phyloP scores from a whole-genome alignment of 1,284 basidiomycete species.

The Entoloma clypeatum region DNA sequence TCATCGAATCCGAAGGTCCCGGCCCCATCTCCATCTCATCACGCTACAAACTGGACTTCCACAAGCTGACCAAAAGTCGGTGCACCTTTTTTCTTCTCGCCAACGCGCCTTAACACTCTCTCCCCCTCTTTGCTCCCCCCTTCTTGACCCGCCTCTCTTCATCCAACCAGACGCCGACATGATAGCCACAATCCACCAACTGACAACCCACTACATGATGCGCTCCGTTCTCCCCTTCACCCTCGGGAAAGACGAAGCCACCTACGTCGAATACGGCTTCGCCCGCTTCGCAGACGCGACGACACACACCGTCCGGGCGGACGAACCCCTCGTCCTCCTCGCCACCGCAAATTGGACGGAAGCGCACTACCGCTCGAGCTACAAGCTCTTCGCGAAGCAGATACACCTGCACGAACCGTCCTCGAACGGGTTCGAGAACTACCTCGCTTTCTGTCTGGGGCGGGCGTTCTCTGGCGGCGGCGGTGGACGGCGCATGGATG shows the following conservation, averaged over 20 bases:
- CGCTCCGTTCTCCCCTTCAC: conserved; percentile 29
- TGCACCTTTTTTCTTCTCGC: conserved; percentile 4
- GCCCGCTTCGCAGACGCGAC: conserved; percentile 35
- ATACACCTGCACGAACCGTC: conserved; percentile 26
- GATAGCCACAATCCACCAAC: conserved; percentile 34
- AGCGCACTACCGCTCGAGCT: conserved; percentile 28
- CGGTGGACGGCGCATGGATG: conserved; percentile 25
- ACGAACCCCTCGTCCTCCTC: conserved; percentile 38
- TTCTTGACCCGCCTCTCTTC: neutral
- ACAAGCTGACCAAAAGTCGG: conserved; percentile 35
- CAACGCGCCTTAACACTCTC: neutral
- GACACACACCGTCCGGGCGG: conserved; percentile 32
- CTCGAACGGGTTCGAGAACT: conserved; percentile 41
- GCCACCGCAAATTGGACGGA: conserved; percentile 36
- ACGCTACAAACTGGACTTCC: conserved; percentile 35
- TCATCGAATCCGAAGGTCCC: conserved; percentile 26
- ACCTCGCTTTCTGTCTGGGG: conserved; percentile 36
- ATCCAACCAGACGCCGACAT: conserved; percentile 35
- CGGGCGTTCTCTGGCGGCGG: conserved; percentile 32
- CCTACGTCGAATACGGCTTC: conserved; percentile 38
- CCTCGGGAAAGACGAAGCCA: conserved; percentile 36
- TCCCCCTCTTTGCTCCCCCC: neutral
- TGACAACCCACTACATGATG: conserved; percentile 37
- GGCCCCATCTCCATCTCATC: conserved; percentile 29
- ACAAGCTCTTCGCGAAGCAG: conserved; percentile 33